Conservation (phyloP, 306 rosid species). For the Oemleria cerasiformis region DNA sequence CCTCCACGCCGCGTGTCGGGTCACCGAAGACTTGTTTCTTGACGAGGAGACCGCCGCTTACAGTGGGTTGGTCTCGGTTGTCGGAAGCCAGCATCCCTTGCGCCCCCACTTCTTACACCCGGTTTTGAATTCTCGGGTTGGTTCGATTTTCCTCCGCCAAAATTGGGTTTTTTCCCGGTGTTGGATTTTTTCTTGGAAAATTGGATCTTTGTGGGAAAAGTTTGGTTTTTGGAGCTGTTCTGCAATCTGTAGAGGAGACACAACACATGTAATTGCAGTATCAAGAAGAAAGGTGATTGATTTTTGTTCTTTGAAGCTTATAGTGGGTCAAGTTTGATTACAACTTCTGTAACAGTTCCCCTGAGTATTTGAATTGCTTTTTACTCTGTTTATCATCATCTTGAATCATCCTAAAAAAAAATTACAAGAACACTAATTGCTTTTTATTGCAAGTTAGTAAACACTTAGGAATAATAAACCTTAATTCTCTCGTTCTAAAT, state of each 20-base stretch:
- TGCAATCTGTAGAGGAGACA: background rate
- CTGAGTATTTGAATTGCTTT: no score
- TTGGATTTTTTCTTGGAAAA: background rate
- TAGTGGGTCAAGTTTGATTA: slow-evolving; percentile 3
- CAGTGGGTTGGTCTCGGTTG: slow-evolving; percentile 44
- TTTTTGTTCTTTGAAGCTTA: background rate
- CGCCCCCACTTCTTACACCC: slow-evolving; percentile 14
- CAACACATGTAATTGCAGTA: background rate
- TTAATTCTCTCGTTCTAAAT: background rate
- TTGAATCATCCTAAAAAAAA: no score
- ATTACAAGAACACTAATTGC: no score
- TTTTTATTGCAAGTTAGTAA: no score
- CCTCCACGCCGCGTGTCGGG: slow-evolving; percentile 47
- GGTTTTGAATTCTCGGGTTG: slow-evolving; percentile 17
- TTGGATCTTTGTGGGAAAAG: background rate
- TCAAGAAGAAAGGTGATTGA: background rate
- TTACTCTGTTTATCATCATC: no score
- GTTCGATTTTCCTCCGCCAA: background rate
- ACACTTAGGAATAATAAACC: no score
- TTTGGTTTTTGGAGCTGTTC: background rate
- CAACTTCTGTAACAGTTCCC: slow-evolving; percentile 29
- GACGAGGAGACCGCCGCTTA: slow-evolving; percentile 41
- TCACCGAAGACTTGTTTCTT: slow-evolving; percentile 45
- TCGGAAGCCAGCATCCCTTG: slow-evolving; percentile 23
- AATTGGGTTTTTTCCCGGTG: background rate